Base-by-base conservation (phyloP, 1,139 yeast species). In the Geotrichum cucujoidarum region DNA sequence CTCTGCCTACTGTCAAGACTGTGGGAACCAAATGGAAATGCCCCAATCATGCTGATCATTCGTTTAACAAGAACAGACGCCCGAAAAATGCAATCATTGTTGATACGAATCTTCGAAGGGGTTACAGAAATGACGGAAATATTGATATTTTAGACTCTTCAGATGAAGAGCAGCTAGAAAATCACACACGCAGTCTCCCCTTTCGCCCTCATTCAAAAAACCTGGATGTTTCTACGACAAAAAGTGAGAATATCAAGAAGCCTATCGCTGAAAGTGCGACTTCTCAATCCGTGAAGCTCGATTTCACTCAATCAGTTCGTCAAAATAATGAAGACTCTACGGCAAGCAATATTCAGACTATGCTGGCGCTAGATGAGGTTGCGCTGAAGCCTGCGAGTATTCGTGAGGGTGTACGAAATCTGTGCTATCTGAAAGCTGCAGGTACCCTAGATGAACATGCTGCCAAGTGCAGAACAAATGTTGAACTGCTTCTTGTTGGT, bases 11-110 rank as follows among this genome's bases (percentile, higher is more conserved):
- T 6, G 78, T 83, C n/a, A 87, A 88, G 60, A 79, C 85, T 21
- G 67, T 88, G 36, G 94, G 95, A 1, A 74, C 77, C 37, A 86
- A 86, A 61, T 92, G 98, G 98, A 81, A 80, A 66, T 92, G 98
- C 63, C 98, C 97, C 0, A 81, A 86, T 58, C 98, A 92, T 66
- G 77, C 80, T 13, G 87, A 80, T 41, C 43, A 50, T 37, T 42
- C 31, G 13, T 47, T 25, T 65, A 58, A 50, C 52, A 52, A 60
- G 24, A 64, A 63, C 11, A 58, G 89, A 27, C 74, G 78, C 50
- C 74, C 85, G 57, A 73, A 77, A 54, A 76, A 76, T 57, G 73
- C 85, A 48, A 64, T 71, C 24, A 67, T 77, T 16, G 65, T 79
- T 36, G 83, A 81, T 56, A 76, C 84, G 36, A 67, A 74, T 36